Conservation (phyloP, 768 basidiomycete species). For the Mycena epipterygia region DNA sequence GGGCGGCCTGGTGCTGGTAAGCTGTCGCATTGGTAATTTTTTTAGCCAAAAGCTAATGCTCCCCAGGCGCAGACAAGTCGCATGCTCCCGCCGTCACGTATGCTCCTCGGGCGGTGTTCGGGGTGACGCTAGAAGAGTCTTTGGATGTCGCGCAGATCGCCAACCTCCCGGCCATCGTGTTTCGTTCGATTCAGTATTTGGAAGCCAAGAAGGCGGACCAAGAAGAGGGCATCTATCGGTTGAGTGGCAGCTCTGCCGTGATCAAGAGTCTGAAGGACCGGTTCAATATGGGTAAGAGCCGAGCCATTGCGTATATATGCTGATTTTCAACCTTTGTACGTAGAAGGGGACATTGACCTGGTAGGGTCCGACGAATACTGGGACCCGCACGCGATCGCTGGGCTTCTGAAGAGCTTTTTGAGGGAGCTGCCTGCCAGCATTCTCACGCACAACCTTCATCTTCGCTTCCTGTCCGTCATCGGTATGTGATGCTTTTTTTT, state of each 20-base stretch:
- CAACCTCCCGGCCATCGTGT: constrained; percentile 93
- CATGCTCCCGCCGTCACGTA: constrained; percentile 51
- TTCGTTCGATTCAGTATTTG: constrained; percentile 95
- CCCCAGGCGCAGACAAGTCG: constrained; percentile 50
- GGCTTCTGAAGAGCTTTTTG: constrained; percentile 92
- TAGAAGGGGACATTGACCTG: constrained; percentile 97
- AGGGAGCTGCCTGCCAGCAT: constrained; percentile 95
- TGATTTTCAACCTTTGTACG: constrained; percentile 32
- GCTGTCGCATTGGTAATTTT: constrained; percentile 9
- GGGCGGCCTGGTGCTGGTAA: constrained; percentile 70
- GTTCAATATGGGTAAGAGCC: constrained; percentile 85
- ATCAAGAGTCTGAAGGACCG: constrained; percentile 94
- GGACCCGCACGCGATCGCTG: constrained; percentile 98
- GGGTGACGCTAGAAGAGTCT: constrained; percentile 88
- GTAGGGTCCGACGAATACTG: constrained; percentile 91
- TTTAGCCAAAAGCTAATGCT: not conserved
- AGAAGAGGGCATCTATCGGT: constrained; percentile 97
- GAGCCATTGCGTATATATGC: constrained; percentile 19
- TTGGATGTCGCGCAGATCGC: constrained; percentile 92
- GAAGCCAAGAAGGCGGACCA: constrained; percentile 94
- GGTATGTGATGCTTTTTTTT: constrained; percentile 65
- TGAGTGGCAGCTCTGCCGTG: constrained; percentile 95
- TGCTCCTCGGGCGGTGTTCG: constrained; percentile 85
- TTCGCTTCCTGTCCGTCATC: constrained; percentile 92
- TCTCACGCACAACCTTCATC: constrained; percentile 91